Conservation (phyloP, 2,329 filamentous ascomycete species). For the Teratosphaeriaceae sp. region DNA sequence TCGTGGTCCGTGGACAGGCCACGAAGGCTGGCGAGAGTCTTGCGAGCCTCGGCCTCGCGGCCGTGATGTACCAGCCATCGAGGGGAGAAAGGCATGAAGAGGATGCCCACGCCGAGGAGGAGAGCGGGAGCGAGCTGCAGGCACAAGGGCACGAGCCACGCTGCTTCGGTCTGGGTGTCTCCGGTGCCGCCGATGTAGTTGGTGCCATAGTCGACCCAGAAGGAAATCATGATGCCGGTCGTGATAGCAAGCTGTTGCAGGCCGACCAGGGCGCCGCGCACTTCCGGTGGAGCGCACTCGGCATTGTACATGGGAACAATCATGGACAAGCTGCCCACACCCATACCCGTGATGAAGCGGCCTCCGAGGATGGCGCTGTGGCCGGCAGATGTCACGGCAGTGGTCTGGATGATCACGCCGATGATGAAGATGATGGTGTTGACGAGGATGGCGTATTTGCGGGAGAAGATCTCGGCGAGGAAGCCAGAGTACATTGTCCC, state of each 20-base stretch:
- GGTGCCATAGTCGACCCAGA: slow-evolving; percentile 32
- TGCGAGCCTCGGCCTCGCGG: slow-evolving; percentile 60
- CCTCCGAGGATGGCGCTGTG: slow-evolving; percentile 58
- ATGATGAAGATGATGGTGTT: slow-evolving; percentile 61
- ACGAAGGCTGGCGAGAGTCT: slow-evolving; percentile 57
- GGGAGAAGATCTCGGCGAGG: slow-evolving; percentile 61
- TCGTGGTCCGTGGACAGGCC: slow-evolving; percentile 55
- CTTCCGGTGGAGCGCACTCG: slow-evolving; percentile 52
- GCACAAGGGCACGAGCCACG: slow-evolving; percentile 54
- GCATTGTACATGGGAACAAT: slow-evolving; percentile 44
- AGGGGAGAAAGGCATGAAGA: slow-evolving; percentile 70
- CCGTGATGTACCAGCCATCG: slow-evolving; percentile 65
- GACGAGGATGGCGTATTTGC: slow-evolving; percentile 64
- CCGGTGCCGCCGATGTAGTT: slow-evolving; percentile 51
- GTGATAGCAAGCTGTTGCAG: slow-evolving; percentile 59
- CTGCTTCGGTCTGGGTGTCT: slow-evolving; percentile 50
- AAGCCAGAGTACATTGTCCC: slow-evolving; percentile 64
- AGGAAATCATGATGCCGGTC: slow-evolving; percentile 50
- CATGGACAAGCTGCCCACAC: slow-evolving; percentile 61
- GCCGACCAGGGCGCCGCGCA: slow-evolving; percentile 59
- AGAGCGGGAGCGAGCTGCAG: slow-evolving; percentile 63
- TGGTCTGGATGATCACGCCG: slow-evolving; percentile 61
- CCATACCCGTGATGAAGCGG: slow-evolving; percentile 64
- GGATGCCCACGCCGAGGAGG: slow-evolving; percentile 64
- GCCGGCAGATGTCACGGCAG: slow-evolving; percentile 38